A percentile compares a stretch with the other conserved stretches of the same genome.
Conservation (phyloP, 1,284 basidiomycete genomes). For the Pascua sp. region DNA sequence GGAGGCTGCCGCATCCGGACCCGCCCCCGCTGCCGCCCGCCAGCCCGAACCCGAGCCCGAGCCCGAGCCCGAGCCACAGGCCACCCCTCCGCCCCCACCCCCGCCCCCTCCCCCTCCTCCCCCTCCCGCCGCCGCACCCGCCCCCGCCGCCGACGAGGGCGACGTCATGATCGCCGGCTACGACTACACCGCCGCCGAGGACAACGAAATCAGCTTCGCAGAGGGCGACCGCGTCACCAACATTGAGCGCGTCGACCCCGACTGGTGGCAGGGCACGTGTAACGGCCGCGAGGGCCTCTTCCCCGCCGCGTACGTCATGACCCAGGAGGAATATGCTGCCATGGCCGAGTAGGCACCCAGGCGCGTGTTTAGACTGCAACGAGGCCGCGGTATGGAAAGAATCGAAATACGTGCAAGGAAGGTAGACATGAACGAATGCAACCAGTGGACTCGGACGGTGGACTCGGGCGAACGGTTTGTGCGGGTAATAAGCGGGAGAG, state of each 20-base stretch:
- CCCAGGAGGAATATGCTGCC: slow-evolving; percentile 22
- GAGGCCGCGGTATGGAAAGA: too few species aligned
- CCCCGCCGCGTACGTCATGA: slow-evolving; percentile 54
- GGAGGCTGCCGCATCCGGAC: slow-evolving; percentile 41
- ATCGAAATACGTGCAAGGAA: too few species aligned
- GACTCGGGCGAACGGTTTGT: too few species aligned
- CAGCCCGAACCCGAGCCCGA: slow-evolving; percentile 41
- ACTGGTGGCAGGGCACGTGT: slow-evolving; percentile 83
- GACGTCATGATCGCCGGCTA: slow-evolving; percentile 33
- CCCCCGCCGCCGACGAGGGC: slow-evolving; percentile 13
- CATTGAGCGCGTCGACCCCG: slow-evolving; percentile 56
- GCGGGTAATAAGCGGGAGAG: too few species aligned
- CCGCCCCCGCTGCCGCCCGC: slow-evolving; percentile 15
- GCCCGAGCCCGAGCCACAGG: slow-evolving; percentile 39
- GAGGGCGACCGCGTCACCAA: slow-evolving; percentile 74
- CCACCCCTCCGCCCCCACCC: slow-evolving; percentile 37
- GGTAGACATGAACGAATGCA: too few species aligned
- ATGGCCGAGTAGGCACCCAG: slow-evolving; percentile 4
- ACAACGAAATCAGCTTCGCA: slow-evolving; percentile 79
- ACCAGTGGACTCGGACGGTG: too few species aligned
- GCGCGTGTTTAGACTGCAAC: too few species aligned
- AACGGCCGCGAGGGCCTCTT: slow-evolving; percentile 71
- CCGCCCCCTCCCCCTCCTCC: slow-evolving; percentile 40
- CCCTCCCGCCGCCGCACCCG: slow-evolving; percentile 30
- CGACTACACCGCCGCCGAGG: slow-evolving; percentile 74